These are phyloP conservation scores for Xylaria sp. DNA, from an alignment of 2,329 filamentous ascomycete species.

Conservation along the genomic window DNA sequence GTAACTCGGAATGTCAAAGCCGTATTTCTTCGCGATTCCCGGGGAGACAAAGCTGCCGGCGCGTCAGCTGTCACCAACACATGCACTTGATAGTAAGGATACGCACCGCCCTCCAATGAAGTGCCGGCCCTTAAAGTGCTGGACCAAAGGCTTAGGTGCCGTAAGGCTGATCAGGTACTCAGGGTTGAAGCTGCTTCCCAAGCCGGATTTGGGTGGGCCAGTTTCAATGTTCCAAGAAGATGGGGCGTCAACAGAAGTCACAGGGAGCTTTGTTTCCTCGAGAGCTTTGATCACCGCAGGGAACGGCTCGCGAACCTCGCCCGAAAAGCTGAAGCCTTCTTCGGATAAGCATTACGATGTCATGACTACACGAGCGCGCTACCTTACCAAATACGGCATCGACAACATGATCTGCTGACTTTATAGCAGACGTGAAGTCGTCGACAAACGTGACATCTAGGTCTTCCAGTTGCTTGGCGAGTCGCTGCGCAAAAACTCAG, in stretches of 20 bases:
- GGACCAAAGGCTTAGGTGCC: slow-evolving; percentile 90
- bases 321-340: slow-evolving; percentile 88
- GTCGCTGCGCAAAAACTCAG: slow-evolving; percentile 64
- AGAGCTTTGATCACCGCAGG: slow-evolving; percentile 81
- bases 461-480: slow-evolving; percentile 85
- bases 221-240: slow-evolving; percentile 94
- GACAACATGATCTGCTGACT: slow-evolving; percentile 80
- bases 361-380: slow-evolving; percentile 29
- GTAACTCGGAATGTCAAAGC: slow-evolving; percentile 84
- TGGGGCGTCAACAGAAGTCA: slow-evolving; percentile 91
- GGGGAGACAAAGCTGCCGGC: slow-evolving; percentile 77
- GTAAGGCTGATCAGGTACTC: slow-evolving; percentile 86
- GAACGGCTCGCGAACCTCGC: slow-evolving; percentile 93
- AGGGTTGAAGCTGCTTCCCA: slow-evolving; percentile 85
- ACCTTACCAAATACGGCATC: slow-evolving; percentile 89
- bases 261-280: slow-evolving; percentile 76
- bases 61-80: slow-evolving; percentile 38
- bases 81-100: slow-evolving; percentile 34
- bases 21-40: slow-evolving; percentile 84
- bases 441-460: slow-evolving; percentile 85
- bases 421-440: slow-evolving; percentile 77
- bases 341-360: slow-evolving; percentile 34
- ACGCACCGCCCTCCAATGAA: slow-evolving; percentile 86
- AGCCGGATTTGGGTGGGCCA: slow-evolving; percentile 80
- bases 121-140: slow-evolving; percentile 85